These are phyloP conservation scores for Botrytis fabae DNA, from an alignment of 2,329 filamentous ascomycete species.

Conservation along the genomic window DNA sequence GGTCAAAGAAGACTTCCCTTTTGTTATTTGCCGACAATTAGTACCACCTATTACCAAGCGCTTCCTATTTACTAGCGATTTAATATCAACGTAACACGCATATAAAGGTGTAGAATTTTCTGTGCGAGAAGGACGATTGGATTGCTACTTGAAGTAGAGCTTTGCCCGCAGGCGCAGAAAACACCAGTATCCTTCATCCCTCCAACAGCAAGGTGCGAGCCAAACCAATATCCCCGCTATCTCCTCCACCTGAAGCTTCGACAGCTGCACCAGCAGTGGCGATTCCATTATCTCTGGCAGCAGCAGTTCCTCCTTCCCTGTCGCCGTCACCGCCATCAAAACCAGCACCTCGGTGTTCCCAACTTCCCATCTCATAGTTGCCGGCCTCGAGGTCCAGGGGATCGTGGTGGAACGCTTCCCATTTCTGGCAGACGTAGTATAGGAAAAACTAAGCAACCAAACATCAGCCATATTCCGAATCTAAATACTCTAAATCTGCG, in stretches of 20 bases:
- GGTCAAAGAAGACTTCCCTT: not conserved
- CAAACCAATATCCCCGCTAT: not conserved
- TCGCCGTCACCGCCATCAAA: not conserved
- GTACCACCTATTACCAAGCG: not conserved
- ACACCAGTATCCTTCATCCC: not conserved
- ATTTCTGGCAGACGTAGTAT: not conserved
- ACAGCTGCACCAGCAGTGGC: not conserved
- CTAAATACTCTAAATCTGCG: not conserved
- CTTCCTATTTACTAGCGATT: not conserved
- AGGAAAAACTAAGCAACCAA: not conserved
- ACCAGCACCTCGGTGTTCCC: not conserved
- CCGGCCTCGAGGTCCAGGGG: fast-evolving
- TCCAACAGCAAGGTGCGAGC: not conserved
- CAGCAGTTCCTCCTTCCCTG: not conserved
- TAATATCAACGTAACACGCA: not conserved
- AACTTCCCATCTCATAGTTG: not conserved
- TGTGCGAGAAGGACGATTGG: not conserved
- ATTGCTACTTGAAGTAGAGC: not conserved
- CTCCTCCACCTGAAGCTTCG: not conserved
- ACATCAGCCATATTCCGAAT: not conserved
- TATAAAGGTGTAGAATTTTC: not conserved
- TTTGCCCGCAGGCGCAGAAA: not conserved
- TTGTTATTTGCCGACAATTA: not conserved
- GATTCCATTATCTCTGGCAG: not conserved
- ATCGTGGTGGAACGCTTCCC: not conserved